phyloP scores from a whole-genome alignment of 2,329 filamentous ascomycete genomes.

The Lachnellula subtilissima region DNA sequence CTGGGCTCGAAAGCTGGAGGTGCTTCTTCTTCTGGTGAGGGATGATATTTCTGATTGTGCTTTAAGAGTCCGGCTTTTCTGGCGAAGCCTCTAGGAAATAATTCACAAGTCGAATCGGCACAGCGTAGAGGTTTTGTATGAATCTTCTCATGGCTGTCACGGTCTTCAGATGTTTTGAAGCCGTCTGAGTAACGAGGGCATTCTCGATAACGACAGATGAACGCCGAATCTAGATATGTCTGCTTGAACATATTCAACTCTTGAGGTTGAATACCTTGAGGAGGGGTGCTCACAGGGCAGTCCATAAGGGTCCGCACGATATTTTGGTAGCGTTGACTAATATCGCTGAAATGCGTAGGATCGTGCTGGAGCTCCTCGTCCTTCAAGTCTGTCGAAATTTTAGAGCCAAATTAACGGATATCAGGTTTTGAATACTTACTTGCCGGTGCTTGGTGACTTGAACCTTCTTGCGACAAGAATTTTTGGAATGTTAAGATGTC shows the following conservation, averaged over 20 bases:
- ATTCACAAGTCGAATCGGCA: conserved; percentile 5
- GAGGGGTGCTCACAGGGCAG: neutral
- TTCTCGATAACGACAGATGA: conserved; percentile 11
- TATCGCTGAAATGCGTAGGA: conserved; percentile 12
- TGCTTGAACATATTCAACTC: conserved; percentile 6
- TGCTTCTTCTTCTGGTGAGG: conserved; percentile 5
- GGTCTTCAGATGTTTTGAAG: conserved; percentile 1
- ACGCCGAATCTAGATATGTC: conserved; percentile 8
- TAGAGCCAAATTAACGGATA: neutral
- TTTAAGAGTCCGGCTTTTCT: conserved; percentile 5
- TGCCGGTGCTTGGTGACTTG: conserved; percentile 3
- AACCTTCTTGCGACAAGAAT: conserved; percentile 9
- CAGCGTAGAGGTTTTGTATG: conserved; percentile 10
- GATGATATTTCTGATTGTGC: conserved; percentile 12
- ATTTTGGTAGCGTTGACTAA: conserved; percentile 7
- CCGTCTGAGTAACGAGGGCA: conserved; percentile 9
- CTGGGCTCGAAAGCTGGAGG: conserved; percentile 5
- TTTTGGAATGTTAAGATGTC: conserved; percentile 10
- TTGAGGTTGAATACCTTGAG: neutral
- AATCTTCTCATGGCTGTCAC: conserved; percentile 7
- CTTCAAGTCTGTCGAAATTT: conserved; percentile 2
- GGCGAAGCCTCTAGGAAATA: conserved; percentile 5
- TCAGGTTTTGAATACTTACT: neutral
- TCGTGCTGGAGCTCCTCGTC: conserved; percentile 5
- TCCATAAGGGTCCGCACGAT: conserved; percentile 5